Percentiles rank a stretch among this genome's conserved stretches.
Conservation (phyloP, 176 grass and related monocot genomes). For the Musa acuminata region DNA sequence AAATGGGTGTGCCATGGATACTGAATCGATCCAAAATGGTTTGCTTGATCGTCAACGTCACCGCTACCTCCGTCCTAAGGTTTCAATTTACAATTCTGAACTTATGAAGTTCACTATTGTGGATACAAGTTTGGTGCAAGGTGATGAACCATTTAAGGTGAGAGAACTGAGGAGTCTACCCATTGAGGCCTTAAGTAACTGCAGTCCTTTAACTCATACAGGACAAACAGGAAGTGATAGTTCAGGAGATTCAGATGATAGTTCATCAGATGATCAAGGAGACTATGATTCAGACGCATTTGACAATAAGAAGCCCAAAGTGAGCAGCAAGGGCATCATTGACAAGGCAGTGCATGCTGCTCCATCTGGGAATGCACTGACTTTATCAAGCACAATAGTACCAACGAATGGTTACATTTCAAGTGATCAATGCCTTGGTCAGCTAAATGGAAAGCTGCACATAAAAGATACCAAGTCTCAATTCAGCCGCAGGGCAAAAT, state of each 20-base stretch:
- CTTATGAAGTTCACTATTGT: conserved; percentile 79
- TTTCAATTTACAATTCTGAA: conserved; percentile 33
- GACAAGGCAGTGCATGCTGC: neutral
- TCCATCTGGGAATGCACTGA: conserved; percentile 8
- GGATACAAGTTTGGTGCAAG: conserved; percentile 73
- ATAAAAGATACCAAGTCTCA: neutral
- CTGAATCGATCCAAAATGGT: conserved; percentile 28
- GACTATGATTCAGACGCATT: conserved; percentile 20
- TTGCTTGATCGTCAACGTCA: conserved; percentile 25
- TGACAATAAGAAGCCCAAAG: conserved; percentile 13
- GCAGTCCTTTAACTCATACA: conserved; percentile 22
- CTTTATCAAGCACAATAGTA: conserved; percentile 9
- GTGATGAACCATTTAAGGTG: conserved; percentile 46
- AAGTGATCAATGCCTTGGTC: conserved; percentile 13
- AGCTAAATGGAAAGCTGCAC: neutral
- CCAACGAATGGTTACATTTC: conserved; percentile 31
- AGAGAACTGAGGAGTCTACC: conserved; percentile 72
- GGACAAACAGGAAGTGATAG: conserved; percentile 31
- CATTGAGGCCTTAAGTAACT: conserved; percentile 36
- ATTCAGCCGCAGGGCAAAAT: conserved; percentile 34
- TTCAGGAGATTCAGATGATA: conserved; percentile 37
- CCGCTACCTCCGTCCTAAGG: conserved; percentile 16
- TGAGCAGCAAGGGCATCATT: neutral
- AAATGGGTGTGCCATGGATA: conserved; percentile 26
- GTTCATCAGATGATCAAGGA: conserved; percentile 28